Percentiles rank a stretch among this genome's conserved stretches.
Evolutionary conservation across 2,329 filamentous ascomycete genomes (phyloP).

Genomic region (Xenoacremonium recifei): DNA sequence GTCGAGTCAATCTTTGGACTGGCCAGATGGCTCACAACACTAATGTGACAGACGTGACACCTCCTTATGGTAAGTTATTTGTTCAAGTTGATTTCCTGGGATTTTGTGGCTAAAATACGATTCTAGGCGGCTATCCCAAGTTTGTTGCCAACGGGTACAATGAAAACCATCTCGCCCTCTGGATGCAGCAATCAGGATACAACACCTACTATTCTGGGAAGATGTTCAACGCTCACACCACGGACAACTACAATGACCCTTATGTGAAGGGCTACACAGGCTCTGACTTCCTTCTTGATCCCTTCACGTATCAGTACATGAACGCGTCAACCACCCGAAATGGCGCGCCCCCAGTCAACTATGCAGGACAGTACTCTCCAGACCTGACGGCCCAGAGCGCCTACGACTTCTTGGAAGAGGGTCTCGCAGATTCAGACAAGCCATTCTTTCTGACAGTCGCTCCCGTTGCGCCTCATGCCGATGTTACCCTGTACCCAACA

Average conservation of each 20-base stretch:
- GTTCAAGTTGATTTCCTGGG: too few relatives aligned
- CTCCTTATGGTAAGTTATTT: conserved; percentile 48
- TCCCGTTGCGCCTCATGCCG: conserved; percentile 36
- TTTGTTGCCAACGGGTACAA: conserved; percentile 49
- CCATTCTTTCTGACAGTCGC: conserved; percentile 58
- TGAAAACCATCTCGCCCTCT: conserved; percentile 47
- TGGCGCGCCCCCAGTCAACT: conserved; percentile 48
- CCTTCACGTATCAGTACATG: conserved; percentile 65
- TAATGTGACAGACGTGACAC: conserved; percentile 51
- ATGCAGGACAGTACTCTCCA: conserved; percentile 51
- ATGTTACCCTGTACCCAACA: conserved; percentile 16
- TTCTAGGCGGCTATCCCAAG: conserved; percentile 42
- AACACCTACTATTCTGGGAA: conserved; percentile 54
- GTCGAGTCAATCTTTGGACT: conserved; percentile 57
- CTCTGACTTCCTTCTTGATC: conserved; percentile 60
- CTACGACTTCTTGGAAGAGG: conserved; percentile 51
- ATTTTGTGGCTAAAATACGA: too few relatives aligned
- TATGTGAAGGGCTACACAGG: conserved; percentile 55
- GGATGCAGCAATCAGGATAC: conserved; percentile 50
- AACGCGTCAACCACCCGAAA: conserved; percentile 65
- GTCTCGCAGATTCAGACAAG: conserved; percentile 35
- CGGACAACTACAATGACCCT: conserved; percentile 50
- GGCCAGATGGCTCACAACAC: conserved; percentile 63
- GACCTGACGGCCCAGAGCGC: conserved; percentile 53
- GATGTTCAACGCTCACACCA: conserved; percentile 50